Percentiles rank a stretch among this genome's conserved stretches.
Conservation (phyloP, 2,329 filamentous ascomycete genomes). For the Dactylellina leptospora region DNA sequence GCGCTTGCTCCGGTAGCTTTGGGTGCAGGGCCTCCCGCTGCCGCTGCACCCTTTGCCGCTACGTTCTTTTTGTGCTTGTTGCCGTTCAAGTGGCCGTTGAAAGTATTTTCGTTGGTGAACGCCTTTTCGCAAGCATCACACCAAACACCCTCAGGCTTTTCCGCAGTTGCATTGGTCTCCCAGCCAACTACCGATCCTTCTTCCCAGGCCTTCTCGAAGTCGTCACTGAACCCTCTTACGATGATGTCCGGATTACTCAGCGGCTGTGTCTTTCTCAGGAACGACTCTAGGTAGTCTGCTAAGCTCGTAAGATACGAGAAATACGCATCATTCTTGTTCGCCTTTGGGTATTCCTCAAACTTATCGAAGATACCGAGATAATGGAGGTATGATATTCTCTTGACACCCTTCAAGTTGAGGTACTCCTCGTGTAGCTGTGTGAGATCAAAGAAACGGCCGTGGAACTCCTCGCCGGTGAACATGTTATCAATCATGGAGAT, state of each 20-base stretch:
- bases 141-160: constrained; percentile 77
- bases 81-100: constrained; percentile 84
- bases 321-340: constrained; percentile 91
- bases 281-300: constrained; percentile 83
- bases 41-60: constrained; percentile 59
- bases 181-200: constrained; percentile 74
- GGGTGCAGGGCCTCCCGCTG: constrained; percentile 59
- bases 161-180: constrained; percentile 58
- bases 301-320: constrained; percentile 86
- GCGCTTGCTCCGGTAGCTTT: constrained; percentile 44
- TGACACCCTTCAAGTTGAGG: constrained; percentile 85
- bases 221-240: constrained; percentile 77
- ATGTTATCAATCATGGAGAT: constrained; percentile 79
- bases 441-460: constrained; percentile 90
- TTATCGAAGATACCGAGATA: constrained; percentile 91
- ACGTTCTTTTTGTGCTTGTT: constrained; percentile 93
- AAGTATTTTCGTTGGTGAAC: constrained; percentile 94
- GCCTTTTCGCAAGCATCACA: constrained; percentile 92
- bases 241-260: constrained; percentile 85
- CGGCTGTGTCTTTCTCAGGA: constrained; percentile 83
- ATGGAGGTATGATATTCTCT: constrained; percentile 86
- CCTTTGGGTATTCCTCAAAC: constrained; percentile 79
- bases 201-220: constrained; percentile 85
- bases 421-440: constrained; percentile 85
- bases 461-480: constrained; percentile 95